phyloP scores from a whole-genome alignment of 331 rosid species.

The Prunus yedoensis region DNA sequence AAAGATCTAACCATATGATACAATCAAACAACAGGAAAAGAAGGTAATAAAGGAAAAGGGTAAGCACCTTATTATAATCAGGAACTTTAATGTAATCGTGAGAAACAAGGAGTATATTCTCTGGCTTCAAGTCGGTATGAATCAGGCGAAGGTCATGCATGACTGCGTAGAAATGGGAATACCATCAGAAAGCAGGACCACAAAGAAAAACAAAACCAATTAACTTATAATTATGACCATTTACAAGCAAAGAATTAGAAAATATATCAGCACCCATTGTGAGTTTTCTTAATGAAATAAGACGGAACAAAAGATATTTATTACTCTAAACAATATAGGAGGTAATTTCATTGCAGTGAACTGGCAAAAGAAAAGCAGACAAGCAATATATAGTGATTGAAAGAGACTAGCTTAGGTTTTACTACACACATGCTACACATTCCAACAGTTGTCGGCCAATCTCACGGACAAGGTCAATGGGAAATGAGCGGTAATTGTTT shows the following conservation, averaged over 20 bases:
- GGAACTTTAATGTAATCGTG: constrained; percentile 65
- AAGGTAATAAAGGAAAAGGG: neutral
- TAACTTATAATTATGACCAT: neutral
- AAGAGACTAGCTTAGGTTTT: constrained; percentile 53
- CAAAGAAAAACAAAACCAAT: neutral
- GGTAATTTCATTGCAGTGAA: neutral
- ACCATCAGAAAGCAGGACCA: neutral
- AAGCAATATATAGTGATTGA: neutral
- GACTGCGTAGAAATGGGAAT: constrained; percentile 43
- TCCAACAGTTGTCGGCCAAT: constrained; percentile 99
- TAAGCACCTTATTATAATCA: constrained; percentile 48
- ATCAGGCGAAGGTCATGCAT: constrained; percentile 77
- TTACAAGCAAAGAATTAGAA: neutral
- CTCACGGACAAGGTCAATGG: constrained; percentile 99
- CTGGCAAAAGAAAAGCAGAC: neutral
- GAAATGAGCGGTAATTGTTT: constrained; percentile 99
- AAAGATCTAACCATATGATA: neutral
- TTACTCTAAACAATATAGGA: no score
- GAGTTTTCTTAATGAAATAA: neutral
- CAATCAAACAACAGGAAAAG: neutral
- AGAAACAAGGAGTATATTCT: constrained; percentile 67
- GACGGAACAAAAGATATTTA: neutral
- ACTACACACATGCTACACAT: constrained; percentile 99
- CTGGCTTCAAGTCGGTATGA: constrained; percentile 90
- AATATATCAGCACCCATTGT: neutral